A percentile compares a stretch with the other conserved stretches of the same genome.
Evolutionary conservation across 2,329 filamentous ascomycete species (phyloP).

Genomic region (Cladosporium phlei): DNA sequence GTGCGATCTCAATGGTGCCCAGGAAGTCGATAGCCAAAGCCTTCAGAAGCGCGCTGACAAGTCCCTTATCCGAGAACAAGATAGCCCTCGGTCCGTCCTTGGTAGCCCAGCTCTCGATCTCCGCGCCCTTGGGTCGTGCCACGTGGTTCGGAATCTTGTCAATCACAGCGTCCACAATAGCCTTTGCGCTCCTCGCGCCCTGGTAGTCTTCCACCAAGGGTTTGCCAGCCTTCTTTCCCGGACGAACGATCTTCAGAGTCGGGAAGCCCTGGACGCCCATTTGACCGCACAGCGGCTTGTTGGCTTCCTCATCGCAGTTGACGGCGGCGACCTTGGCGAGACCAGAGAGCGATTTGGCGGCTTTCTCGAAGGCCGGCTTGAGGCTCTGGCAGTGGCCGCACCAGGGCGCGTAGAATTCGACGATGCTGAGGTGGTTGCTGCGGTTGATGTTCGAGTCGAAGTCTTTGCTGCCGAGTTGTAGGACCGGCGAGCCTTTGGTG

Average conservation of each 20-base stretch:
- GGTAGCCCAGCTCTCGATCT: conserved; percentile 67
- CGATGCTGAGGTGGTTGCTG: conserved; percentile 69
- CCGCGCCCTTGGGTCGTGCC: conserved; percentile 72
- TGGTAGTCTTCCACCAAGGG: conserved; percentile 89
- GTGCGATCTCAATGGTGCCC: conserved; percentile 70
- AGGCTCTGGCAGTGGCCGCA: conserved; percentile 96
- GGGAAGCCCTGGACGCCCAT: conserved; percentile 94
- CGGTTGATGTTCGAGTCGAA: conserved; percentile 80
- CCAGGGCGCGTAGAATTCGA: conserved; percentile 88
- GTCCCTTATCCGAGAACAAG: conserved; percentile 89
- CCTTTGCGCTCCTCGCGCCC: conserved; percentile 75
- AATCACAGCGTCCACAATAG: conserved; percentile 78
- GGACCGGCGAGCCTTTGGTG: conserved; percentile 76
- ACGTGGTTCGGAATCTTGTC: conserved; percentile 92
- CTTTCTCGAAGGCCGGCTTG: conserved; percentile 93
- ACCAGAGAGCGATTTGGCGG: conserved; percentile 80
- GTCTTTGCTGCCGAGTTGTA: conserved; percentile 73
- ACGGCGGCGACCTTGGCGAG: conserved; percentile 91
- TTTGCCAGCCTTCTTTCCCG: conserved; percentile 72
- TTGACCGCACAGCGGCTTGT: conserved; percentile 78
- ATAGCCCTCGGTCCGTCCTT: conserved; percentile 76
- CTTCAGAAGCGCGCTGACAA: conserved; percentile 75
- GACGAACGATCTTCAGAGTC: conserved; percentile 87
- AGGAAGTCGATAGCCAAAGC: conserved; percentile 88
- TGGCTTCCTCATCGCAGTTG: conserved; percentile 88